Evolutionary conservation across 2,329 filamentous ascomycete species (phyloP), one percentile per base, ranked within the genome.

Genomic region (Ceratocystis lukuohia): DNA sequence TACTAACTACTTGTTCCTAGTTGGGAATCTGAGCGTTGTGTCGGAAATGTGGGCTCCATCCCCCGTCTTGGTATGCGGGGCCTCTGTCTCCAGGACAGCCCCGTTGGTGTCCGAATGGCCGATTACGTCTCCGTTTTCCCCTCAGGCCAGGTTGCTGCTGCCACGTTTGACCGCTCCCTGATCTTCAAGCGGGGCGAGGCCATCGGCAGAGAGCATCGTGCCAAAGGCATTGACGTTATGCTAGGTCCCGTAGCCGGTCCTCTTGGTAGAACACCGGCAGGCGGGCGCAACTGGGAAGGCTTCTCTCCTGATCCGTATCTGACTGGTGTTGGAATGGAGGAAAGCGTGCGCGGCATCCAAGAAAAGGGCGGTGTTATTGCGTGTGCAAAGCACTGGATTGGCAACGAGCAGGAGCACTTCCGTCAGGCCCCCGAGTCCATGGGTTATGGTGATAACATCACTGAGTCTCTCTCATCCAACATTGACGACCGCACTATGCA

Each of bases 41-140:
- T 96, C 12, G 91, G 91, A 68, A 87, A 94, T 71, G 79, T 78
- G 17, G 89, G 89, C 50, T 78, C 87, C 5, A 80, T 91, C 53
- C 88, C 88, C 17, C 82, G 87, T 46, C 77, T 91, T 4, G 86
- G 86, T 10, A 82, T 91, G 71, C 84, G 82, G 70, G 80, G 85
- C 30, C 78, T 96, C n/a, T 96, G 92, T 74, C 78, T 94, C 79
- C 91, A 96, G 72, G 92, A 96, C 73, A 87, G 88, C 2, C 91
- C 91, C 5, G 79, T 94, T 1, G 92, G 91, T 68, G 79, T 96
- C 66, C 88, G 91, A 64, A 82, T 86, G 67, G 78, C 83, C 70
- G 91, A 96, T 75, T 93, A 88, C 75, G 85, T 85, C 72, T 93
- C 89, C 45, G 91, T 87, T 1, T 96, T 95, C 74, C 83, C 88